A percentile compares a stretch with the other conserved stretches of the same genome.
phyloP scores from a whole-genome alignment of 345 rosid genomes.

The Clarkia xantiana region DNA sequence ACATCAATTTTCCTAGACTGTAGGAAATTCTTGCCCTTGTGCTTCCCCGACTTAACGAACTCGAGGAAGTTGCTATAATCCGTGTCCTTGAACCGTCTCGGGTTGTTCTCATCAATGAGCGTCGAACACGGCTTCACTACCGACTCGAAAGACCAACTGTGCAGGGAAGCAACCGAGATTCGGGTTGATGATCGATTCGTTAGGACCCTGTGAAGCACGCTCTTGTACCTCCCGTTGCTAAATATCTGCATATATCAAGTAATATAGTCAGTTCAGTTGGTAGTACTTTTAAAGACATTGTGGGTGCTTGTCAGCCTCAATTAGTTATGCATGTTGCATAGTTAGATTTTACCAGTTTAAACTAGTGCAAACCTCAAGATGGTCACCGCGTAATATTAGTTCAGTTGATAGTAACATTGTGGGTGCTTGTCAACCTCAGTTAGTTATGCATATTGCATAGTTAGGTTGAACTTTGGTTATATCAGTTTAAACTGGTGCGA shows the following conservation, averaged over 20 bases:
- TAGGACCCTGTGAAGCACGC: slow-evolving; percentile 26
- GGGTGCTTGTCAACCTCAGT: too few species aligned
- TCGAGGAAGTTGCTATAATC: slow-evolving; percentile 17
- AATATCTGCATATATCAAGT: slow-evolving; percentile 15
- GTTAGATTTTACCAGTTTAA: too few species aligned
- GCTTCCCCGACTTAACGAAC: slow-evolving; percentile 13
- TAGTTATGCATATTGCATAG: too few species aligned
- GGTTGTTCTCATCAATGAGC: slow-evolving; percentile 14
- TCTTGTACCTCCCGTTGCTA: slow-evolving; percentile 28
- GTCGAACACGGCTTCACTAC: slow-evolving; percentile 14
- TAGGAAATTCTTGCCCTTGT: slow-evolving; percentile 18
- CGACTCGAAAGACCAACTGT: slow-evolving; percentile 14
- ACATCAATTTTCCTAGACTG: slow-evolving; percentile 12
- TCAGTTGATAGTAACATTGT: too few species aligned
- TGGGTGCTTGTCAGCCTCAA: background rate
- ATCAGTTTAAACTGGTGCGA: too few species aligned
- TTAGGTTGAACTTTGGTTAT: too few species aligned
- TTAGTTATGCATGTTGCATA: too few species aligned
- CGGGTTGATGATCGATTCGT: slow-evolving; percentile 14
- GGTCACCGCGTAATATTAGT: too few species aligned
- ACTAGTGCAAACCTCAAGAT: too few species aligned
- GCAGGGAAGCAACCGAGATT: slow-evolving; percentile 25
- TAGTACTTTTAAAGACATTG: background rate
- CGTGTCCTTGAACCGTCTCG: slow-evolving; percentile 22
- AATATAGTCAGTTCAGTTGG: background rate